Base-by-base conservation (phyloP, 169 alveolate species). In the Plasmodium ovale region DNA sequence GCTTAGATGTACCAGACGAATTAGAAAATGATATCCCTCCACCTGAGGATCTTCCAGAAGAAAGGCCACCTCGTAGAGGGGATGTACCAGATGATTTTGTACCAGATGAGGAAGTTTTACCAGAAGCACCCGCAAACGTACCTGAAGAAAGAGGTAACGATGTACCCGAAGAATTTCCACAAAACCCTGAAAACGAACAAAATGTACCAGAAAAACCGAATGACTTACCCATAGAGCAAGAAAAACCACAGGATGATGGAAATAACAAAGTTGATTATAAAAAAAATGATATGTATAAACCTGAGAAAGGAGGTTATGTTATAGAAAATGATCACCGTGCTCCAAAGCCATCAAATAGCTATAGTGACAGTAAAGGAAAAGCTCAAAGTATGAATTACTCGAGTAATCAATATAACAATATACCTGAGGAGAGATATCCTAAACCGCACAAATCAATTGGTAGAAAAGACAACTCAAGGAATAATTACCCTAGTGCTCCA, bases 1-100 rank as follows among this genome's bases (percentile, higher is more conserved):
- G 23, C 0, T 25, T 33, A 59, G 74, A 35, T 42, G 67, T 42
- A 9, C 88, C 88, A 69, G 54, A 21, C 1, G 88, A 74, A 0
- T 25, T 19, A 21, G 65, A 9, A 4, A 10, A 35, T 25, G 87
- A 72, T 1, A n/a, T 9, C 56, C 33, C 58, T 31, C 72, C 87
- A 47, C 53, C 54, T 53, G 71, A 19, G 1, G 53, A 53, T 12
- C 19, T 33, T 47, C 44, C 35, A 56, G 37, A 67, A 5, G 23
- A 12, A 6, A 42, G 2, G 9, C 27, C 37, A 12, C 47, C 14
- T 6, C n/a, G n/a, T 39, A 7, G 14, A 53, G 62, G 12, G 10
- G 9, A 21, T 0, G 12, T 1, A 19, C 77, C 77, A 10, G 77
- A 33, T 16, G 29, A n/a, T 16, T 1, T 9, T 6, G 9, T 2